A percentile compares a stretch with the other conserved stretches of the same genome.
Conservation (phyloP, 345 rosid species). For the Rhizophora apiculata region DNA sequence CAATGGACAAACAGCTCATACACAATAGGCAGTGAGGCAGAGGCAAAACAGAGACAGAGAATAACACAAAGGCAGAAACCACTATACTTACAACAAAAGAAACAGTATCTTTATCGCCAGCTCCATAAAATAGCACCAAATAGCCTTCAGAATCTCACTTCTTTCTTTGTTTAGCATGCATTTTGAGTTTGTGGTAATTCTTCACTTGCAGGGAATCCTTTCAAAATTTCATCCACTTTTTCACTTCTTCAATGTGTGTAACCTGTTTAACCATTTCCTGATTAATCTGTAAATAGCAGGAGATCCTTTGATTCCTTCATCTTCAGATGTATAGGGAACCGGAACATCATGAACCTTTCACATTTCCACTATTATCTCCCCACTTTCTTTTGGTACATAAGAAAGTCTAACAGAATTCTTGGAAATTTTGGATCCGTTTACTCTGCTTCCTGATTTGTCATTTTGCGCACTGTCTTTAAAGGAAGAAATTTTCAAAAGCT, state of each 20-base stretch:
- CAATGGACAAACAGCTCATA: background rate
- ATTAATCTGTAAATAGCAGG: conserved; percentile 71
- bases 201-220: conserved; percentile 37
- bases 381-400: conserved; percentile 61
- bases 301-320: conserved; percentile 50
- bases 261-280: conserved; percentile 70
- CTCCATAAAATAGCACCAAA: conserved; percentile 53
- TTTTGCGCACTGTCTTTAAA: conserved; percentile 67
- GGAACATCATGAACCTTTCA: conserved; percentile 55
- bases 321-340: conserved; percentile 57
- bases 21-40: background rate
- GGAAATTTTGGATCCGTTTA: conserved; percentile 47
- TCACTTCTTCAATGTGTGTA: conserved; percentile 50
- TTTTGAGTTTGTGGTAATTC: conserved; percentile 25
- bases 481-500: conserved; percentile 57
- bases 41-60: background rate
- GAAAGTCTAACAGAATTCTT: conserved; percentile 62
- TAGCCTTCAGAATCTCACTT: conserved; percentile 38
- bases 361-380: conserved; percentile 46
- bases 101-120: conserved; percentile 69
- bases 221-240: conserved; percentile 47
- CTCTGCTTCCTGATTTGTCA: conserved; percentile 53
- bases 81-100: conserved; percentile 64
- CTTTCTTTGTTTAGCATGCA: conserved; percentile 30
- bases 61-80: background rate